Evolutionary conservation across 2,329 filamentous ascomycete species (phyloP), one percentile per base, ranked within the genome.

Genomic region (Aspergillus quadricinctus): DNA sequence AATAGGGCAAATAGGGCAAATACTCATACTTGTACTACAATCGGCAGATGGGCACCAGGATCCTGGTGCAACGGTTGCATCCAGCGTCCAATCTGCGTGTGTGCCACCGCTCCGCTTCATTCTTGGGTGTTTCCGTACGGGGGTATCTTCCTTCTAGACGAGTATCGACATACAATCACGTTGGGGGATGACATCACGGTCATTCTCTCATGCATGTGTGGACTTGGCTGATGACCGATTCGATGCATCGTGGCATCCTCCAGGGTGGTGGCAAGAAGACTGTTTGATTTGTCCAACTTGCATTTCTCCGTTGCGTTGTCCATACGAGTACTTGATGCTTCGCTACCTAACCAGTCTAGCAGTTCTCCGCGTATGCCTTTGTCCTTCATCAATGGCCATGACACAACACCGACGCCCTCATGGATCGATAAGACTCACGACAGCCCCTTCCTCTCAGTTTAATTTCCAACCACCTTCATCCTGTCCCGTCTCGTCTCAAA

Each of bases 51-150:
- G 31, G 31, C 31, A 7, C 55, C 53, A 53, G 53, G 49, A 57
- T 45, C 35, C 37, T 46, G 35, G 57, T 62, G 57, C 53, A 57
- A 58, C 60, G 31, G 53, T 59, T 57, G 46, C 50, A 54, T 58
- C 57, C 61, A 61, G 31, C 31, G 31, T 17, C 14, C 31, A 37
- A 60, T 63, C 61, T 53, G 58, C 52, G 50, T 35, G 48, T 27
- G 27, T 58, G 49, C 46, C 53, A 59, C 46, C 48, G 49, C 56
- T 57, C 53, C 58, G 46, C 23, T 28, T 37, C 31, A 17, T 37
- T 37, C 31, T 37, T 17, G 31, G 14, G 31, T 17, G 31, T 37
- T 37, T 37, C 31, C 14, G 17, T 37, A 17, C 14, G 11, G 14
- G 31, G 14, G 3, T 37, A 37, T 37, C 31, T 37, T 37, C 14